phyloP scores from a whole-genome alignment of 2,329 filamentous ascomycete genomes.

The Westerdykella aurantiaca region DNA sequence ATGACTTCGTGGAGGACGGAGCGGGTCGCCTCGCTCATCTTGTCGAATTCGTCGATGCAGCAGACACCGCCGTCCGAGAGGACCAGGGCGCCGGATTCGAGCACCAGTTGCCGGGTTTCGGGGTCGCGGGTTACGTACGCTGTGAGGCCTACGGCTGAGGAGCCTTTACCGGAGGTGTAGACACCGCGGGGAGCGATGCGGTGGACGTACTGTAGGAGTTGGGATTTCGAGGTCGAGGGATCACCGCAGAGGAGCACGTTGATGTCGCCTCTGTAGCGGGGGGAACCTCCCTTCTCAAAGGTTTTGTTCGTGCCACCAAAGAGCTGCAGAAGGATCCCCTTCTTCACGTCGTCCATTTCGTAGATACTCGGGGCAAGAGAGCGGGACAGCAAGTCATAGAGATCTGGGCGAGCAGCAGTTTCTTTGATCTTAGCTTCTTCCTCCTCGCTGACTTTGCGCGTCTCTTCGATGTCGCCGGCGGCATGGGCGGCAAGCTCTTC shows the following conservation, averaged over 20 bases:
- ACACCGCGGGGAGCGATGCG: constrained; percentile 90
- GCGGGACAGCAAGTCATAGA: constrained; percentile 86
- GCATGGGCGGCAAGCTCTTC: constrained; percentile 70
- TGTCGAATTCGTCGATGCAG: constrained; percentile 76
- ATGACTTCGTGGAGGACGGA: constrained; percentile 75
- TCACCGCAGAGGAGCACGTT: constrained; percentile 96
- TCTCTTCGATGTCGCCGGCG: constrained; percentile 71
- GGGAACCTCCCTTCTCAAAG: constrained; percentile 92
- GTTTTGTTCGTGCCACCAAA: constrained; percentile 98
- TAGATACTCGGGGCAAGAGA: constrained; percentile 93
- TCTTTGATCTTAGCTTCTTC: constrained; percentile 84
- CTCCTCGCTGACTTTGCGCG: constrained; percentile 74
- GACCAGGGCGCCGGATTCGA: constrained; percentile 69
- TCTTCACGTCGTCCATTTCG: constrained; percentile 98
- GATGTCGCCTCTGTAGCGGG: constrained; percentile 94
- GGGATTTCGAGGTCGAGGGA: constrained; percentile 93
- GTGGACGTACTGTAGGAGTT: constrained; percentile 89
- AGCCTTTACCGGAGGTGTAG: constrained; percentile 71
- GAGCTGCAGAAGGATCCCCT: constrained; percentile 91
- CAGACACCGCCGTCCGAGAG: constrained; percentile 70
- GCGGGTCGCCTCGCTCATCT: constrained; percentile 69
- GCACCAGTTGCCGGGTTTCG: constrained; percentile 65
- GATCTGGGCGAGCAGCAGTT: constrained; percentile 72
- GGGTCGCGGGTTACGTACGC: constrained; percentile 73
- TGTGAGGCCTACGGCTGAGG: constrained; percentile 69